phyloP scores from a whole-genome alignment of 352 stramenopile species.

The Globisporangium emineosum region DNA sequence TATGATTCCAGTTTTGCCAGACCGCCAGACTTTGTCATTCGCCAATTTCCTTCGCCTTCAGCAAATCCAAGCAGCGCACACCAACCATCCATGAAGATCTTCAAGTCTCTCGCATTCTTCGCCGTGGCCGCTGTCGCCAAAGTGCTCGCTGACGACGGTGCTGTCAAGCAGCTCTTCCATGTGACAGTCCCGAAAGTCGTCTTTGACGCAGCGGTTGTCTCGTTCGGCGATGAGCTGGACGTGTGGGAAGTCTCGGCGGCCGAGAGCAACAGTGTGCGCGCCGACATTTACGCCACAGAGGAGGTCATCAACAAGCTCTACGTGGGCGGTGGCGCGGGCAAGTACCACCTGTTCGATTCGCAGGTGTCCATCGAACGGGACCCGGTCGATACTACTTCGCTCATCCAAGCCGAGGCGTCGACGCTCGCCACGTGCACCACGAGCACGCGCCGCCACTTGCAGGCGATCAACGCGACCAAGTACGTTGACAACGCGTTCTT shows the following conservation, averaged over 20 bases:
- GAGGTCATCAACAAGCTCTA: conserved; percentile 8
- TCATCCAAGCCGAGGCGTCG: conserved; percentile 2
- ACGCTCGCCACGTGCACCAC: conserved; percentile 7
- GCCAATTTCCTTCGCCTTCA: background rate
- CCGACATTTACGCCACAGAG: conserved; percentile 12
- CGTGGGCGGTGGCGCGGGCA: background rate
- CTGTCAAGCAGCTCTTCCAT: conserved; percentile 28
- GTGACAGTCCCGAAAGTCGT: conserved; percentile 27
- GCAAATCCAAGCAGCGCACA: background rate
- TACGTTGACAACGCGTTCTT: conserved; percentile 64
- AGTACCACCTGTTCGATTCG: background rate
- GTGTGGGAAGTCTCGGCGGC: conserved; percentile 6
- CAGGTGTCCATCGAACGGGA: background rate
- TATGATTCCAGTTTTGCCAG: background rate
- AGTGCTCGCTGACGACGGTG: conserved; percentile 15
- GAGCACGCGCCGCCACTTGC: conserved; percentile 8
- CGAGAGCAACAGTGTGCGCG: background rate
- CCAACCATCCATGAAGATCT: conserved; percentile 23
- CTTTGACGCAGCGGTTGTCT: conserved; percentile 6
- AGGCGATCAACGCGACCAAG: background rate
- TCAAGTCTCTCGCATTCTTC: conserved; percentile 19
- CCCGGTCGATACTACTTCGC: background rate
- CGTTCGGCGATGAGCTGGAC: conserved; percentile 10
- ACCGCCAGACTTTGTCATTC: background rate
- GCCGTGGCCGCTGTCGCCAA: conserved; percentile 12